These are phyloP conservation scores for Aspergillus tamarii DNA, from an alignment of 2,329 filamentous ascomycete species.

Conservation along the genomic window DNA sequence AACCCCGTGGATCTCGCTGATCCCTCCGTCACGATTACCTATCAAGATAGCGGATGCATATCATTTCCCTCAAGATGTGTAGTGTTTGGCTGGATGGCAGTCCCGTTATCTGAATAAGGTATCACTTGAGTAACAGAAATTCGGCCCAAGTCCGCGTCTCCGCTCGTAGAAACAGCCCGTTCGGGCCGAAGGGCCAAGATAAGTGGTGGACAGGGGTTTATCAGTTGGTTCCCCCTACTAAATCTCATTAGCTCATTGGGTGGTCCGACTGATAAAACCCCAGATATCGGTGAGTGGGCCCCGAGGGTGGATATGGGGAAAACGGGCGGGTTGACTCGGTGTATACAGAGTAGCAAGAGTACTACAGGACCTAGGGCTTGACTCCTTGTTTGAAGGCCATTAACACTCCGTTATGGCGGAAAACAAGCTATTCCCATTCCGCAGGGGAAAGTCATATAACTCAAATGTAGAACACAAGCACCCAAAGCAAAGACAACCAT, in stretches of 20 bases:
- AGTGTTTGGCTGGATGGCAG: neutral
- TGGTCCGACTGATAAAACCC: slow-evolving; percentile 12
- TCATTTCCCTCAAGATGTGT: neutral
- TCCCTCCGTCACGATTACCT: neutral
- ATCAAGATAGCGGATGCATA: slow-evolving; percentile 1
- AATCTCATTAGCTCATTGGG: slow-evolving; percentile 1
- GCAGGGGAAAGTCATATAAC: neutral
- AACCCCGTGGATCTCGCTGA: neutral
- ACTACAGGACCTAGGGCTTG: too few relatives aligned
- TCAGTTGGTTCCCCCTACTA: neutral
- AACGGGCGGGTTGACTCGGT: neutral
- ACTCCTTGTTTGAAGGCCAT: too few relatives aligned
- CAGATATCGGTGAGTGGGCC: slow-evolving; percentile 29
- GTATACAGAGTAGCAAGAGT: too few relatives aligned
- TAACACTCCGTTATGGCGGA: neutral
- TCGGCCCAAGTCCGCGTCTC: neutral
- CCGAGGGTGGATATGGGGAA: slow-evolving; percentile 22
- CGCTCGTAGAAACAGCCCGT: neutral
- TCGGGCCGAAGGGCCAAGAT: slow-evolving; percentile 13
- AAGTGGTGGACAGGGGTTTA: slow-evolving; percentile 15
- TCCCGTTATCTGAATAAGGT: neutral
- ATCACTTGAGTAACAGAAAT: slow-evolving; percentile 14
- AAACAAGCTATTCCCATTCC: neutral
- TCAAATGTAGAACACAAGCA: neutral
- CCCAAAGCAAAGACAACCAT: neutral